A percentile compares a stretch with the other conserved stretches of the same genome.
Evolutionary conservation across 352 stramenopile genomes (phyloP).

Genomic region (Pythium sukuiense): DNA sequence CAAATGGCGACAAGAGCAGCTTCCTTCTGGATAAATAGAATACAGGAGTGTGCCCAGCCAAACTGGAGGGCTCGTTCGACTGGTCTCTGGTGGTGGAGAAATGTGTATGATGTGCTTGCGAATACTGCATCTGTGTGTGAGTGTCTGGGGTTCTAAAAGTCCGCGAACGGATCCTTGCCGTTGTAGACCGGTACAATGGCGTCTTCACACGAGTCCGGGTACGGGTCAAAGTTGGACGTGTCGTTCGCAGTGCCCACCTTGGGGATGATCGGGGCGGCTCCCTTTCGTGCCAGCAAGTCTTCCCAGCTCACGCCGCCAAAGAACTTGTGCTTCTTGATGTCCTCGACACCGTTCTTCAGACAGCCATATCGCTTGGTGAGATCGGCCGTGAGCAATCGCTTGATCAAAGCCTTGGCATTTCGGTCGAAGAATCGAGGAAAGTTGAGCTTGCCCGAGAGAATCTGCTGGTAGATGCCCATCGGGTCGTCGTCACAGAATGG

Average conservation of each 20-base stretch:
- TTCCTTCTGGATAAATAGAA: conserved; percentile 33
- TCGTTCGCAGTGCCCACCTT: conserved; percentile 90
- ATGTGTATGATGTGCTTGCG: conserved; percentile 10
- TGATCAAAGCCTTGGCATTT: conserved; percentile 95
- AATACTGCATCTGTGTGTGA: conserved; percentile 2
- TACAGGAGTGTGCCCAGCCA: conserved; percentile 17
- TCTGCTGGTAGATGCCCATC: conserved; percentile 96
- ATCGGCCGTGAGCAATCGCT: conserved; percentile 94
- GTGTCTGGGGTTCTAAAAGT: conserved; percentile 74
- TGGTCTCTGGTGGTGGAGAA: conserved; percentile 4
- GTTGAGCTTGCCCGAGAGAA: conserved; percentile 93
- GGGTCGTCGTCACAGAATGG: conserved; percentile 96
- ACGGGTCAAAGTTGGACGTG: conserved; percentile 97
- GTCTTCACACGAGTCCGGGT: conserved; percentile 93
- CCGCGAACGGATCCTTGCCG: conserved; percentile 91
- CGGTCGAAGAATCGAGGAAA: conserved; percentile 95
- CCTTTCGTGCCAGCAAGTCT: conserved; percentile 86
- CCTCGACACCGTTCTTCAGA: conserved; percentile 93
- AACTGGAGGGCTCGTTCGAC: neutral
- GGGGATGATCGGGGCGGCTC: conserved; percentile 93
- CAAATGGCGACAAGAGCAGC: neutral
- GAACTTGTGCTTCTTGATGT: conserved; percentile 98
- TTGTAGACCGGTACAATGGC: conserved; percentile 91
- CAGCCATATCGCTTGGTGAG: conserved; percentile 97
- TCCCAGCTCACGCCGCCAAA: conserved; percentile 93